A percentile compares a stretch with the other conserved stretches of the same genome.
phyloP scores from a whole-genome alignment of 2,329 filamentous ascomycete genomes.

The Gremmenia infestans region DNA sequence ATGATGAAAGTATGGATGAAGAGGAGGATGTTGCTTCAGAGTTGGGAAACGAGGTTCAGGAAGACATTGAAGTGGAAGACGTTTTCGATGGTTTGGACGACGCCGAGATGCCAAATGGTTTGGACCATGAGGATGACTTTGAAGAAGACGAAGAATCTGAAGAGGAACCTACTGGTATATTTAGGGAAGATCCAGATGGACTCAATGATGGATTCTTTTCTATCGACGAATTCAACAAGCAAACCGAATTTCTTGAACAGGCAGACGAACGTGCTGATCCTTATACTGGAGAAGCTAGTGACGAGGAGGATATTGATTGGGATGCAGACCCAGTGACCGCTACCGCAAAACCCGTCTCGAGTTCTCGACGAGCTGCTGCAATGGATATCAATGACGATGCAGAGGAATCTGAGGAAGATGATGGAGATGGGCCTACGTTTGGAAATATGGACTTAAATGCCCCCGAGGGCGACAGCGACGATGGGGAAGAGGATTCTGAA shows the following conservation, averaged over 20 bases:
- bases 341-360: constrained; percentile 26
- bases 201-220: constrained; percentile 98
- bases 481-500: constrained; percentile 48
- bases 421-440: constrained; percentile 79
- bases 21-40: constrained; percentile 34
- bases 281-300: constrained; percentile 68
- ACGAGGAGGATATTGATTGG: constrained; percentile 88
- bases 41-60: constrained; percentile 31
- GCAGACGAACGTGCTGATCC: constrained; percentile 75
- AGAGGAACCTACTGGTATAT: constrained; percentile 48
- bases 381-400: constrained; percentile 34
- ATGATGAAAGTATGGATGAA: constrained; percentile 30
- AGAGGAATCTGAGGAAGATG: constrained; percentile 50
- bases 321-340: constrained; percentile 64
- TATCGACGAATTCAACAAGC: constrained; percentile 94
- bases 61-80: constrained; percentile 28
- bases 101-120: constrained; percentile 11
- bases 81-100: constrained; percentile 31
- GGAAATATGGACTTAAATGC: constrained; percentile 71
- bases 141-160: constrained; percentile 45
- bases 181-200: constrained; percentile 70
- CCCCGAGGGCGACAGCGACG: constrained; percentile 65
- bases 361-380: constrained; percentile 29
- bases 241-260: constrained; percentile 83
- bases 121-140: constrained; percentile 39